Conservation (phyloP, 2,329 filamentous ascomycete genomes). For the Alternaria dauci region DNA sequence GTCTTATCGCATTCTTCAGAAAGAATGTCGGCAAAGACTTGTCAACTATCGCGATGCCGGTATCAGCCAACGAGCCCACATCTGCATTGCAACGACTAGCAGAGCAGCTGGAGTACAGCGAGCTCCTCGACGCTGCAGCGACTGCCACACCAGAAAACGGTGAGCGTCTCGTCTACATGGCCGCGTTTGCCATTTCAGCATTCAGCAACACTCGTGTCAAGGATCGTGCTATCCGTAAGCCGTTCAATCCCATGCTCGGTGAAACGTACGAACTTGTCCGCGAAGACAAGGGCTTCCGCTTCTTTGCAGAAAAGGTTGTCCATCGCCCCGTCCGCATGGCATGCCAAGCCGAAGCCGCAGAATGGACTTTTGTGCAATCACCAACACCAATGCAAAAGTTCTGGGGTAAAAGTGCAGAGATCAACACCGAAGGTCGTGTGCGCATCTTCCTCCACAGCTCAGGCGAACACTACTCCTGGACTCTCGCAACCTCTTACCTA, state of each 20-base stretch:
- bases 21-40: slow-evolving; percentile 99
- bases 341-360: slow-evolving; percentile 85
- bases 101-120: slow-evolving; percentile 90
- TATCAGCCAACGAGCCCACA: slow-evolving; percentile 91
- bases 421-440: slow-evolving; percentile 89
- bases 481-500: slow-evolving; percentile 85
- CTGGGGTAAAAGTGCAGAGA: slow-evolving; percentile 96
- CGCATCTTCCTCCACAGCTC: slow-evolving; percentile 77
- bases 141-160: slow-evolving; percentile 62
- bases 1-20: slow-evolving; percentile 89
- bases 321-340: slow-evolving; percentile 93
- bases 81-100: slow-evolving; percentile 88
- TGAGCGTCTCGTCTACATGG: slow-evolving; percentile 82
- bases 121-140: slow-evolving; percentile 75
- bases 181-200: slow-evolving; percentile 88
- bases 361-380: slow-evolving; percentile 88
- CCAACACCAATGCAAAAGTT: slow-evolving; percentile 94
- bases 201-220: slow-evolving; percentile 84
- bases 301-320: slow-evolving; percentile 94
- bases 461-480: slow-evolving; percentile 89
- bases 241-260: slow-evolving; percentile 95
- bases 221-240: slow-evolving; percentile 92
- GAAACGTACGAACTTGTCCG: slow-evolving; percentile 95
- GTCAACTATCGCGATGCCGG: slow-evolving; percentile 96
- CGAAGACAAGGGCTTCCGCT: slow-evolving; percentile 84